Evolutionary conservation across 139 green algal species (phyloP).

Genomic region (Edaphochlamys debaryana): DNA sequence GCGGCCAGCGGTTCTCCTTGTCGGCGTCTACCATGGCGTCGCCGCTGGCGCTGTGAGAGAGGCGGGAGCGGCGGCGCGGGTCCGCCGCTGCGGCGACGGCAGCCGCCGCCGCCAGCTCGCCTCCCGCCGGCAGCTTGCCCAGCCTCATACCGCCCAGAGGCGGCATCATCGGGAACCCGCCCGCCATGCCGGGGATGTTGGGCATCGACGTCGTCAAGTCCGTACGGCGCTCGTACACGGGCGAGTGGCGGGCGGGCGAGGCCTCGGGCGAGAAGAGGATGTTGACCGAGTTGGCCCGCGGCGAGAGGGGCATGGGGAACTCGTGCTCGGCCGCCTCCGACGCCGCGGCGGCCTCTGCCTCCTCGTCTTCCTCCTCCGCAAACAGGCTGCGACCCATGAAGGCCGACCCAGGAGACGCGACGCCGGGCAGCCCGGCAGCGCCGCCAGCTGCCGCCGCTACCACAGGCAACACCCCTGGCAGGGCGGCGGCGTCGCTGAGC

Average conservation of each 20-base stretch:
- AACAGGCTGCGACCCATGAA: not conserved
- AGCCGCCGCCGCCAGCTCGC: not conserved
- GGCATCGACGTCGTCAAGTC: too few species aligned
- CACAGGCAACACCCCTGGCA: too few species aligned
- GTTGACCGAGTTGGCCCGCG: constrained; percentile 13
- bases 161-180: too few species aligned
- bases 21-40: not conserved
- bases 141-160: too few species aligned
- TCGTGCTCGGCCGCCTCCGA: not conserved
- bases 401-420: too few species aligned
- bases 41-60: not conserved
- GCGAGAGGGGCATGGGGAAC: not conserved
- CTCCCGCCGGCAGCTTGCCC: too few species aligned
- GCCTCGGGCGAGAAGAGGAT: constrained; percentile 1
- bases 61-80: too few species aligned
- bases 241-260: not conserved
- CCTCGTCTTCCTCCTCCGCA: constrained; percentile 22
- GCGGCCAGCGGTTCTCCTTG: not conserved
- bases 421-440: not conserved
- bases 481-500: too few species aligned
- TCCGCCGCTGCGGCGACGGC: too few species aligned
- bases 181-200: too few species aligned
- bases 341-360: not conserved
- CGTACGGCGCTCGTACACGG: too few species aligned
- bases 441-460: too few species aligned